These are phyloP conservation scores for Colletotrichum caudatum DNA, from an alignment of 2,329 filamentous ascomycete genomes.

Conservation along the genomic window DNA sequence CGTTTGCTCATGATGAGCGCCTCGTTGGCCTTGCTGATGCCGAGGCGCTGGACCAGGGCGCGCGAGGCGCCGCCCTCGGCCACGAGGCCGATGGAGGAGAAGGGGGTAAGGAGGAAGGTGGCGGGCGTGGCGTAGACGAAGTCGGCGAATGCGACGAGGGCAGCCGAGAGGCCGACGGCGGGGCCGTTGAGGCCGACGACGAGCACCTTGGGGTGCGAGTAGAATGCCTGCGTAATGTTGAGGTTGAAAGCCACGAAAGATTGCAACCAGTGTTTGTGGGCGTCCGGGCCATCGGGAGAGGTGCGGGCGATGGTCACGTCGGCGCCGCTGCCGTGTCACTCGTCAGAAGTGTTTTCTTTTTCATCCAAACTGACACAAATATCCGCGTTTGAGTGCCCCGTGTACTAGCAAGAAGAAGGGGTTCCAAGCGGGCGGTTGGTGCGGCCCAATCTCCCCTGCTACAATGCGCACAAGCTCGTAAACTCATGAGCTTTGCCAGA, in stretches of 20 bases:
- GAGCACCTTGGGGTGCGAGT: slow-evolving; percentile 93
- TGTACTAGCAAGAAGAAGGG: neutral
- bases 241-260: slow-evolving; percentile 88
- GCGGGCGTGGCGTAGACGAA: slow-evolving; percentile 90
- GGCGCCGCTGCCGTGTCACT: slow-evolving; percentile 75
- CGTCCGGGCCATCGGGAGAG: slow-evolving; percentile 53
- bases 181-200: slow-evolving; percentile 93
- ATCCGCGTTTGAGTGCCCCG: neutral
- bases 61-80: slow-evolving; percentile 86
- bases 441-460: slow-evolving; percentile 17
- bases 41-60: slow-evolving; percentile 83
- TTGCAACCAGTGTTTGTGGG: slow-evolving; percentile 70
- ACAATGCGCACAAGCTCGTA: neutral
- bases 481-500: neutral
- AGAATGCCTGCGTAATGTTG: slow-evolving; percentile 89
- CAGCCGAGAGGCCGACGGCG: slow-evolving; percentile 87
- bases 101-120: slow-evolving; percentile 90
- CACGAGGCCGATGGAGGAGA: slow-evolving; percentile 89
- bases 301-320: slow-evolving; percentile 73
- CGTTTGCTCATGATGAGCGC: slow-evolving; percentile 90
- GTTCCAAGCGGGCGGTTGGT: neutral
- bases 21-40: slow-evolving; percentile 87
- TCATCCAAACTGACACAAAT: neutral
- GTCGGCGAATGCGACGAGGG: slow-evolving; percentile 84
- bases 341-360: neutral